Base-by-base conservation (phyloP, 1,139 yeast genomes). In the Candida labiduridarum region DNA sequence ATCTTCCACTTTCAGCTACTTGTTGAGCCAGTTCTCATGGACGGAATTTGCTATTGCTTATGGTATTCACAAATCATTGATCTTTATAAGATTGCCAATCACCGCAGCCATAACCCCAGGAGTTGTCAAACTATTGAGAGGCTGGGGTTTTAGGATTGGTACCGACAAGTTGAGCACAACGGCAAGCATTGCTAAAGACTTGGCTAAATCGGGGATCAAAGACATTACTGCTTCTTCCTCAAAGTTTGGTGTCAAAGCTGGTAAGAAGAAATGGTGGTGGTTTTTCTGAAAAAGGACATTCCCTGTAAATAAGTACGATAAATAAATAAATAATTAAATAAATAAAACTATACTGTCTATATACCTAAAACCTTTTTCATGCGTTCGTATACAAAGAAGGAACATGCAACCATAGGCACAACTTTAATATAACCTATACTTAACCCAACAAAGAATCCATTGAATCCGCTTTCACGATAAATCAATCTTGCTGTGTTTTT, bases 351-450 rank as follows among this genome's bases (percentile, higher is more conserved):
- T 15, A 27, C 22, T 29, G 3, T 44, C 52, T 55, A 82, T 51
- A 88, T 87, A 41, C 89, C 89, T 54, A 90, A 70, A 44, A 76
- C 64, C 57, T 75, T 71, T 71, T 94, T 94, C 69, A 86, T 78
- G 55, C 97, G 78, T 69, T 94, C 99, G 68, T 94, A 94, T 33
- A 92, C 97, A 66, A 84, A 92, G 68, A 92, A 94, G 14, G 97
- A 87, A 67, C 98, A 92, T 46, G 98, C 96, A 62, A 86, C 94
- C 99, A 94, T 94, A 15, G 99, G 99, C 18, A 89, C 84, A 42
- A 94, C 96, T 69, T 94, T 94, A 62, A 94, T 81, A 66, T 91
- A 94, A 1, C 99, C 99, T 59, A 95, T 94, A 58, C 95, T 86
- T 61, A 94, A 78, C 3, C 99, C 99, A 12, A 94, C 95, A 64